A percentile compares a stretch with the other conserved stretches of the same genome.
These are phyloP conservation scores for Colletotrichum phormii DNA, from an alignment of 2,329 filamentous ascomycete genomes.

Conservation along the genomic window DNA sequence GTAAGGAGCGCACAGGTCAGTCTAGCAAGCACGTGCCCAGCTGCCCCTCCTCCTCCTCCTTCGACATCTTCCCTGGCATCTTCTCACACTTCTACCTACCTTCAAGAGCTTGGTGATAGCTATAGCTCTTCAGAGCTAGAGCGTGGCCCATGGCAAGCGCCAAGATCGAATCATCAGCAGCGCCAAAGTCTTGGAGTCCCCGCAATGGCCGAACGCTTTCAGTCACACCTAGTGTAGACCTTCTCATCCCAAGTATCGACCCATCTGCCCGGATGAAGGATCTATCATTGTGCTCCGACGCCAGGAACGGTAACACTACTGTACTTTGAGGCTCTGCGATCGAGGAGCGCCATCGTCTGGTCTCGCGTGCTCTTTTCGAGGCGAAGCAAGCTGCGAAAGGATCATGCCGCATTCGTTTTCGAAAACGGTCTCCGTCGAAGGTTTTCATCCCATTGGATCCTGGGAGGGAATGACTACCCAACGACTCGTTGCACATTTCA, in stretches of 20 bases:
- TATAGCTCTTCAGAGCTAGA: background rate
- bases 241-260: background rate
- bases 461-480: background rate
- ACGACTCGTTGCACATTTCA: conserved; percentile 1
- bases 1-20: background rate
- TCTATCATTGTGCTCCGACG: background rate
- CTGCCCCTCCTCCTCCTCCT: background rate
- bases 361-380: background rate
- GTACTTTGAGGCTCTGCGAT: background rate
- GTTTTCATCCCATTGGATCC: background rate
- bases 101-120: too few relatives aligned
- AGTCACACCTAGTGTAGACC: background rate
- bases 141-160: background rate
- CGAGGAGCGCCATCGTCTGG: too few relatives aligned
- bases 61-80: background rate
- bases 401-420: background rate
- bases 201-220: background rate
- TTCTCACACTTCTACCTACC: background rate
- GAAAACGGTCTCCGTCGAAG: background rate
- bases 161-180: background rate
- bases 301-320: background rate
- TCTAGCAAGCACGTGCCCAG: background rate
- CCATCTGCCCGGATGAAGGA: background rate
- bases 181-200: background rate
- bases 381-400: background rate